Evolutionary conservation across 495 filamentous ascomycete genomes (phyloP).

Genomic region (Annulohypoxylon stygium): DNA sequence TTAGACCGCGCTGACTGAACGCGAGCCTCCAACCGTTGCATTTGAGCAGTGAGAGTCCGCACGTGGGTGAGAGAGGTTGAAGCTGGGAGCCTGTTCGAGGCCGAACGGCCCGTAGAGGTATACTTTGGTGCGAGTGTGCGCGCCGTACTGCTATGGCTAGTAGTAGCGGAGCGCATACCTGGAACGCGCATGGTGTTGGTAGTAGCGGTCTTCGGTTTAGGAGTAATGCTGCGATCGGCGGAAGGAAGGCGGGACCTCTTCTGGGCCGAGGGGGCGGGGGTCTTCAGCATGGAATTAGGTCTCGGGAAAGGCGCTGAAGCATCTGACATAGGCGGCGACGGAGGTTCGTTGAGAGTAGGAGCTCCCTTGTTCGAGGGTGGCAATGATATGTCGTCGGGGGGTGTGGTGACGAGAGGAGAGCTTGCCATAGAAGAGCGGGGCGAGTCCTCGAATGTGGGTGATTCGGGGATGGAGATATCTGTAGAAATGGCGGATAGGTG

Average conservation of each 20-base stretch:
- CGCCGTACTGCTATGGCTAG: constrained; percentile 32
- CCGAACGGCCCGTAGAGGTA: constrained; percentile 52
- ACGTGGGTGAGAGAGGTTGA: constrained; percentile 94
- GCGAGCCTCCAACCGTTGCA: constrained; percentile 93
- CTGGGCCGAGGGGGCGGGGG: constrained; percentile 52
- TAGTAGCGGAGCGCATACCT: constrained; percentile 54
- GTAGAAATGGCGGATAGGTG: constrained; percentile 66
- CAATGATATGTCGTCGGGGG: constrained; percentile 73
- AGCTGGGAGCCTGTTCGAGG: constrained; percentile 69
- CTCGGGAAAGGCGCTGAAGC: constrained; percentile 74
- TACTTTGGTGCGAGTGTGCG: constrained; percentile 50
- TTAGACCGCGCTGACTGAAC: constrained; percentile 95
- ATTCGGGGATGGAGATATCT: constrained; percentile 65
- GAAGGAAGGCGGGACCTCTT: constrained; percentile 63
- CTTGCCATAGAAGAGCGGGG: constrained; percentile 73
- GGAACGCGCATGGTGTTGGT: constrained; percentile 52
- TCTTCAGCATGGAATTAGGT: constrained; percentile 51
- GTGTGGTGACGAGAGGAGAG: constrained; percentile 78
- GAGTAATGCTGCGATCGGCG: constrained; percentile 63
- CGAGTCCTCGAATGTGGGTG: constrained; percentile 70
- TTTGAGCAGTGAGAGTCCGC: constrained; percentile 91
- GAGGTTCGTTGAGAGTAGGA: constrained; percentile 61
- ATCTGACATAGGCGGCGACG: constrained; percentile 79
- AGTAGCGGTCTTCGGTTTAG: constrained; percentile 58
- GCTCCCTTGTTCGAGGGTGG: constrained; percentile 56